Base-by-base conservation (phyloP, 768 basidiomycete genomes). In the Lentinus brumalis region DNA sequence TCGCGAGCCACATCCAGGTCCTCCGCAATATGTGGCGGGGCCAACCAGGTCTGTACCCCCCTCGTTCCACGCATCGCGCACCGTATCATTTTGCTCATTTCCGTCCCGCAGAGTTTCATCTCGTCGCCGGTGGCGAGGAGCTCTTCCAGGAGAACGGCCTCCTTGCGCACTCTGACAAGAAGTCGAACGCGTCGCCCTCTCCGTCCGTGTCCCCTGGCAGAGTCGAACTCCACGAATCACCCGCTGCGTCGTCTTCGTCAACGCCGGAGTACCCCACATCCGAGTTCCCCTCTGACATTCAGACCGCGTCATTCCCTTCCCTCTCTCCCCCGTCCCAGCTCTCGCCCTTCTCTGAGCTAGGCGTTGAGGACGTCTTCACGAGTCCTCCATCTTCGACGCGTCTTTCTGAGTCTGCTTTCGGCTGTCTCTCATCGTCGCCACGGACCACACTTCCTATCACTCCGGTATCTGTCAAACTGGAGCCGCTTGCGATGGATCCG, bases 11-110 rank as follows among this genome's bases (percentile, higher is more conserved):
- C 68, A 89, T 93, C 54, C 91, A 93, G 70, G 91, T 92, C 57
- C 73, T 91, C 56, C 79, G 90, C 53, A 92, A 92, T 70, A 92
- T 92, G 91, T 92, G 89, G 90, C 91, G 91, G 72, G 91, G 89
- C 26, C 85, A 89, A 60, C 81, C 86, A 78, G 87, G 91, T 89
- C 59, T 38, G 77, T 66, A 16, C 31, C n/a, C 42, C 1, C 67
- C 40, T 42, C 49, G 51, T 35, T 14, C 31, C 18, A 5, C 50
- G 21, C 42, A 49, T 15, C 46, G 38, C 47, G 5, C 21, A 18
- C 41, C 39, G 29, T 8, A 21, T 39, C 15, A n/a, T 4, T 26
- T 26, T 54, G 31, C 53, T 65, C 35, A 66, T 62, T 66, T 66
- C 31, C 68, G 59, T 54, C 39, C 39, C 45, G 1, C 67, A 91